Evolutionary conservation across 1,284 basidiomycete genomes (phyloP), one percentile per base, ranked within the genome.

Genomic region (Jaminaea rosea): DNA sequence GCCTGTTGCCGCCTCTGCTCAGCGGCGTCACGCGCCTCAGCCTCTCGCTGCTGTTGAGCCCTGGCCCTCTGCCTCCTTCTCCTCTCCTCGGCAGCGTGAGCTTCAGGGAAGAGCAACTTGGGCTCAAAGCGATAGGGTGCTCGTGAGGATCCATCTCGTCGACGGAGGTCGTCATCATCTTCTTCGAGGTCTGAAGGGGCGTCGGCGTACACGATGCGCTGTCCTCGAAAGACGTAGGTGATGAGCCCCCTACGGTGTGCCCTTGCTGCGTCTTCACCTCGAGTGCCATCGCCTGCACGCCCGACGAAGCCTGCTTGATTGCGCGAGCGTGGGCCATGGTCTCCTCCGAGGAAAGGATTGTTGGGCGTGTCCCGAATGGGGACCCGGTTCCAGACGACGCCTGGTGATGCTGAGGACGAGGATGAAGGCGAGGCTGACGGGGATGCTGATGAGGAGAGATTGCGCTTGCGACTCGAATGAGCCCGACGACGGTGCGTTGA

Each of bases 61-160:
- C n/a, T n/a, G n/a, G n/a, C n/a, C n/a, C n/a, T n/a, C n/a, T n/a
- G n/a, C n/a, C n/a, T n/a, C n/a, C n/a, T n/a, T n/a, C n/a, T n/a
- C n/a, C n/a, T n/a, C n/a, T n/a, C n/a, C n/a, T n/a, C n/a, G n/a
- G n/a, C n/a, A n/a, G n/a, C n/a, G 29, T 42, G 39, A 17, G 39
- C 39, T 11, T 42, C 39, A 4, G 39, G 39, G 39, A 42, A 42
- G 39, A 42, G 39, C 6, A 42, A 23, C 39, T 42, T 42, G 19
- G 39, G 39, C 13, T 23, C 19, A 4, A 42, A 24, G 39, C 39
- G 39, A 4, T 17, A 42, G 39, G 24, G 39, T 21, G 24, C 7
- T 21, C 19, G 19, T 11, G 13, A 6, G 4, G 19, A 23, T 42
- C 39, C n/a, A n/a, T n/a, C n/a, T n/a, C n/a, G n/a, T n/a, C n/a